These are phyloP conservation scores for Phyllosticta paracitricarpa DNA, from an alignment of 2,329 filamentous ascomycete species.

Conservation along the genomic window DNA sequence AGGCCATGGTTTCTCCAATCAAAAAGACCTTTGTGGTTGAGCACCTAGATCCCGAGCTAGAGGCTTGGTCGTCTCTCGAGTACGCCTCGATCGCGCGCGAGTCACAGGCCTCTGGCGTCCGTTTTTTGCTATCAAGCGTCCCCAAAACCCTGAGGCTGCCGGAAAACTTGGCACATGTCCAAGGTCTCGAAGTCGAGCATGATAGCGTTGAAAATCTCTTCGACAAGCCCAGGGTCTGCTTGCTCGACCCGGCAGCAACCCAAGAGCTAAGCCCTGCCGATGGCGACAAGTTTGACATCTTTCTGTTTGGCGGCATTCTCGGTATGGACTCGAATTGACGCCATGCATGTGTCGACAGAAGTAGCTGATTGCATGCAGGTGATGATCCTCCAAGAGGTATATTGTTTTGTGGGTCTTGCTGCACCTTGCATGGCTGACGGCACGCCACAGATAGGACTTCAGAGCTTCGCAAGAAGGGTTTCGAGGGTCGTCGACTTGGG, in stretches of 20 bases:
- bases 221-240: constrained; percentile 66
- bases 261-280: constrained; percentile 78
- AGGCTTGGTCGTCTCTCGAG: constrained; percentile 88
- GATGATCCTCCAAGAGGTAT: constrained; percentile 88
- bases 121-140: constrained; percentile 76
- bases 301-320: constrained; percentile 91
- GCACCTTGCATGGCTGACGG: constrained; percentile 15
- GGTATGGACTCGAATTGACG: constrained; percentile 44
- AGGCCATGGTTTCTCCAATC: constrained; percentile 3
- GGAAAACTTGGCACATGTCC: constrained; percentile 46
- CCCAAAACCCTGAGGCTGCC: constrained; percentile 54
- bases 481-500: constrained; percentile 74
- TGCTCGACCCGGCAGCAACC: constrained; percentile 76
- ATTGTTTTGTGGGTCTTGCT: constrained; percentile 14
- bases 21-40: constrained; percentile 83
- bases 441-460: constrained; percentile 67
- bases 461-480: constrained; percentile 91
- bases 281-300: constrained; percentile 73
- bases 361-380: constrained; percentile 43
- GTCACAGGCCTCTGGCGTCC: constrained; percentile 54
- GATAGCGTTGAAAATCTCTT: constrained; percentile 78
- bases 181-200: constrained; percentile 61
- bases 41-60: constrained; percentile 90
- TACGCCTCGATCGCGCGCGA: constrained; percentile 82
- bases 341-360: background rate